Evolutionary conservation across 345 rosid genomes (phyloP).

Genomic region (Eucalyptus tenuipes): DNA sequence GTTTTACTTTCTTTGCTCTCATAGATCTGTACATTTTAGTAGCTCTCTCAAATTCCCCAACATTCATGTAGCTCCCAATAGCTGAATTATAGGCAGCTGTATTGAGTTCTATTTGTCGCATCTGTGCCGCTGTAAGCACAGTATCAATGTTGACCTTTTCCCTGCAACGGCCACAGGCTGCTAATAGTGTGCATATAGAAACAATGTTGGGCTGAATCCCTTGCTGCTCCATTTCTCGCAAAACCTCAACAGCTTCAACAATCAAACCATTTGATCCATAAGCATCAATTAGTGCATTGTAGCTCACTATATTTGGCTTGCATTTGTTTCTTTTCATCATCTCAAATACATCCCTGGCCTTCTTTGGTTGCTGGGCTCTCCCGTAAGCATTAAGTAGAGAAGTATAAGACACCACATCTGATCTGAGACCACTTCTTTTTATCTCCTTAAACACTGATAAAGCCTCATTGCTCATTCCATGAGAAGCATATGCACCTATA

Average conservation of each 20-base stretch:
- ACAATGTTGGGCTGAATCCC: conserved; percentile 61
- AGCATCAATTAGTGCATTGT: conserved; percentile 86
- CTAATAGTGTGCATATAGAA: conserved; percentile 73
- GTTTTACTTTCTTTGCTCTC: conserved; percentile 51
- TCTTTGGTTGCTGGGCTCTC: conserved; percentile 63
- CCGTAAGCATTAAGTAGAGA: conserved; percentile 86
- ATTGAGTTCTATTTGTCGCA: conserved; percentile 69
- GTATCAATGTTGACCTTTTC: conserved; percentile 65
- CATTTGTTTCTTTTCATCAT: conserved; percentile 55
- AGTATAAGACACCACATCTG: conserved; percentile 81
- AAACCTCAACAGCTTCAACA: conserved; percentile 61
- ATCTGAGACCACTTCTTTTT: conserved; percentile 42
- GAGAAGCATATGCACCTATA: conserved; percentile 76
- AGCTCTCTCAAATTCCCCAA: conserved; percentile 76
- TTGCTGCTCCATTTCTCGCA: conserved; percentile 78
- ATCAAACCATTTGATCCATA: conserved; percentile 79
- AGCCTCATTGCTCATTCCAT: conserved; percentile 78
- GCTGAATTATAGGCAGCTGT: conserved; percentile 83
- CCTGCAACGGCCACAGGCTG: conserved; percentile 74
- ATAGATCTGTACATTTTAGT: conserved; percentile 48
- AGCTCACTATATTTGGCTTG: conserved; percentile 71
- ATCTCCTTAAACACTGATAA: conserved; percentile 58
- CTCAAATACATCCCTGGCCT: conserved; percentile 64
- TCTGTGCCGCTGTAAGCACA: conserved; percentile 66
- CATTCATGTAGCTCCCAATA: conserved; percentile 73